Evolutionary conservation across 2,329 filamentous ascomycete genomes (phyloP), one percentile per base, ranked within the genome.

Genomic region (Cladophialophora chaetospira): DNA sequence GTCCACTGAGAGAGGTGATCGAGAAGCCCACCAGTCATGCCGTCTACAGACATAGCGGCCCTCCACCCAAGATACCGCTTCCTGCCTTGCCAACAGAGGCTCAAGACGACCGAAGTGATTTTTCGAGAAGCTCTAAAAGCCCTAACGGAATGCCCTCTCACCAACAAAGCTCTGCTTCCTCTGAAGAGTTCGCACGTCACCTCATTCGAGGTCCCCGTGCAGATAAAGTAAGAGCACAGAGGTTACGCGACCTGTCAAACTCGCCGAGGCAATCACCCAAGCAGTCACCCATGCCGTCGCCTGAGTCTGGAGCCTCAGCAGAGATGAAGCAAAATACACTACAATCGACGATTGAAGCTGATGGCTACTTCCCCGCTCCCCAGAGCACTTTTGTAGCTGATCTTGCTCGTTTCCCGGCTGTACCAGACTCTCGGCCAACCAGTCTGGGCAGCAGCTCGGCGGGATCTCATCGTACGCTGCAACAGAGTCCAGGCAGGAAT

Each of bases 381-480:
- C n/a, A n/a, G n/a, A n/a, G n/a, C n/a, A n/a, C n/a, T n/a, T n/a
- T n/a, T n/a, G n/a, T n/a, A 13, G 61, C 61, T 43, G 42, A 63
- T 23, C 55, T 63, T 31, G 61, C 59, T 49, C 55, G 44, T 28
- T 63, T 63, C 17, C 61, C 61, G 11, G 47, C 47, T n/a, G 61
- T 63, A 5, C 61, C 61, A 5, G 43, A 25, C 10, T 58, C 58
- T 2, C 33, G 57, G 23, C 51, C 54, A 5, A 26, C 40, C 10
- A 60, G 54, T 40, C 5, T 57, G 15, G 26, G 15, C 29, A 49
- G 42, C 25, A 53, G 21, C 31, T 38, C 43, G 10, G 33, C 28
- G 33, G n/a, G 17, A 23, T 45, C 35, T 21, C 28, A 36, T 10
- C 49, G 42, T 10, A 40, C 15, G 35, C 44, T 36, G 11, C 48